phyloP scores from a whole-genome alignment of 305 asterid genomes.

The Plantago coronopus region DNA sequence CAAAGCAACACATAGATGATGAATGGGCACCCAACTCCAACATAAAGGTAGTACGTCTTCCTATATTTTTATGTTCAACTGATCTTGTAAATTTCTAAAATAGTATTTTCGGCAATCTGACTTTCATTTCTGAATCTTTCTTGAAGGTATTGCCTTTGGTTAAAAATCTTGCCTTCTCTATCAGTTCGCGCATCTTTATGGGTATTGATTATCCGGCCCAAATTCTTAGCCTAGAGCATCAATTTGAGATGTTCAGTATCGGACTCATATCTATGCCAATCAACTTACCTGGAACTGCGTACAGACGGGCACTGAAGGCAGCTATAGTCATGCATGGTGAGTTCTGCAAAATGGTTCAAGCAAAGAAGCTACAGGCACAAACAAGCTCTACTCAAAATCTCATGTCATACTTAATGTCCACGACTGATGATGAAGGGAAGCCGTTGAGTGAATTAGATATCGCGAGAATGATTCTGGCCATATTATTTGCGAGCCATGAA shows the following conservation, averaged over 20 bases:
- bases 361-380: neutral
- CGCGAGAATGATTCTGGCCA: neutral
- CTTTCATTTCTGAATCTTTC: too few relatives aligned
- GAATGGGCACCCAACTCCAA: conserved; percentile 10
- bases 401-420: conserved; percentile 1
- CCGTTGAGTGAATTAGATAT: neutral
- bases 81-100: too few relatives aligned
- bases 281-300: conserved; percentile 26
- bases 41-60: too few relatives aligned
- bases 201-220: conserved; percentile 15
- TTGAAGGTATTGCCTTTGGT: conserved; percentile 22
- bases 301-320: conserved; percentile 18
- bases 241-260: conserved; percentile 17
- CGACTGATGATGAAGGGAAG: neutral
- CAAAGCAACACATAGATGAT: neutral
- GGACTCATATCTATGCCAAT: conserved; percentile 27
- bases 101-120: too few relatives aligned
- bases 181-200: conserved; percentile 25
- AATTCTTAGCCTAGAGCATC: conserved; percentile 12
- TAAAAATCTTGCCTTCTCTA: conserved; percentile 16
- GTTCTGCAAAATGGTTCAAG: conserved; percentile 7
- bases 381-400: neutral
- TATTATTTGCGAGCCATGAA: conserved; percentile 4
- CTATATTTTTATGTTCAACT: too few relatives aligned
- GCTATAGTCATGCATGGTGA: conserved; percentile 15